phyloP scores from a whole-genome alignment of 2,329 filamentous ascomycete species.

The Hirsutella thompsonii region DNA sequence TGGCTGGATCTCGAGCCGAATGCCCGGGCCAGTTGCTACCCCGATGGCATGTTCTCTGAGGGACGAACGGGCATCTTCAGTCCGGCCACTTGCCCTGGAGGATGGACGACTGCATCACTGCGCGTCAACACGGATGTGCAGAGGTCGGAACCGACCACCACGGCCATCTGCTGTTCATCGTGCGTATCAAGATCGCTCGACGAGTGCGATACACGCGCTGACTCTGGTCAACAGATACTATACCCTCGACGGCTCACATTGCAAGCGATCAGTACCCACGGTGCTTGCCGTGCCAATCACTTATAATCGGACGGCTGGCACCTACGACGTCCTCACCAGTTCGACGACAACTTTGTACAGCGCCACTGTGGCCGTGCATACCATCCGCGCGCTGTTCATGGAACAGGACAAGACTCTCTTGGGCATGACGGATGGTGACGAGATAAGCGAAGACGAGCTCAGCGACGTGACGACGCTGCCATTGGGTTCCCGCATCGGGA shows the following conservation, averaged over 20 bases:
- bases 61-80: constrained; percentile 25
- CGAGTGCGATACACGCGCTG: neutral
- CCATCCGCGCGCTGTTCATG: constrained; percentile 23
- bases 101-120: constrained; percentile 25
- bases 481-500: constrained; percentile 8
- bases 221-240: constrained; percentile 19
- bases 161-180: constrained; percentile 27
- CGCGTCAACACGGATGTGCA: constrained; percentile 15
- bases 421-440: constrained; percentile 19
- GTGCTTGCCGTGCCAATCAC: constrained; percentile 22
- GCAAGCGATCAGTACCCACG: constrained; percentile 21
- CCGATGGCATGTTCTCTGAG: constrained; percentile 24
- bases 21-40: constrained; percentile 24
- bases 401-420: constrained; percentile 20
- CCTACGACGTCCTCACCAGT: constrained; percentile 19
- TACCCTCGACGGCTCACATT: constrained; percentile 17
- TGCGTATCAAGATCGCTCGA: constrained; percentile 12
- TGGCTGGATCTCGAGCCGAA: constrained; percentile 24
- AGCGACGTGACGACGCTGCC: constrained; percentile 14
- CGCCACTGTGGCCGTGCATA: constrained; percentile 23
- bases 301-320: constrained; percentile 21
- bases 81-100: constrained; percentile 24
- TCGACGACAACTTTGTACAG: constrained; percentile 23
- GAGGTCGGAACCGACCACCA: constrained; percentile 19
- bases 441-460: constrained; percentile 10